phyloP scores from a whole-genome alignment of 2,329 filamentous ascomycete genomes.

The Clonostachys solani region DNA sequence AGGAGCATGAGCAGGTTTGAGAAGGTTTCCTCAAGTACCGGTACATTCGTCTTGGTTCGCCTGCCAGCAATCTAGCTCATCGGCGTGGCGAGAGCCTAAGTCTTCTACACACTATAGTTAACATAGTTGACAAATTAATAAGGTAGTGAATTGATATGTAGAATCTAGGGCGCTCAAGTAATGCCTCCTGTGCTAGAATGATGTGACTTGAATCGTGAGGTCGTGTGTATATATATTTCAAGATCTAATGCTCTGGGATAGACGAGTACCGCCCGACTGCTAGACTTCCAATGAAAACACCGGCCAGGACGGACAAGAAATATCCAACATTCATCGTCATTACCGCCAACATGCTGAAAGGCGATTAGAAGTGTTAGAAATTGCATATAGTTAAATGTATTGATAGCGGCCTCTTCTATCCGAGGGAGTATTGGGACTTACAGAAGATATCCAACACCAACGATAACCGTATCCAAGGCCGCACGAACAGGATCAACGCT shows the following conservation, averaged over 20 bases:
- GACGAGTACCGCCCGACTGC: conserved; percentile 45
- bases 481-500: conserved; percentile 67
- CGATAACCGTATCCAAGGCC: conserved; percentile 37
- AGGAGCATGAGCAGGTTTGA: too few species aligned
- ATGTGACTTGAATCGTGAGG: too few species aligned
- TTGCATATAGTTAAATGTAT: not conserved
- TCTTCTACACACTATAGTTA: too few species aligned
- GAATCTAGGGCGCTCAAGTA: too few species aligned
- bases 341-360: conserved; percentile 70
- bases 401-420: too few species aligned
- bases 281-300: conserved; percentile 73
- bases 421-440: conserved; percentile 42
- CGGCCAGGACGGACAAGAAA: conserved; percentile 64
- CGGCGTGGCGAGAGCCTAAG: too few species aligned
- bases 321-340: conserved; percentile 79
- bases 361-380: not conserved
- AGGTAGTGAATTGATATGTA: too few species aligned
- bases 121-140: too few species aligned
- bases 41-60: too few species aligned
- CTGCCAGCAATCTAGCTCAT: too few species aligned
- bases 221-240: not conserved
- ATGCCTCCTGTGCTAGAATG: too few species aligned
- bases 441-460: conserved; percentile 72
- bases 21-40: too few species aligned
- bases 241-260: not conserved